These are phyloP conservation scores for Nicotiana rustica DNA, from an alignment of 305 asterid genomes.

Conservation along the genomic window DNA sequence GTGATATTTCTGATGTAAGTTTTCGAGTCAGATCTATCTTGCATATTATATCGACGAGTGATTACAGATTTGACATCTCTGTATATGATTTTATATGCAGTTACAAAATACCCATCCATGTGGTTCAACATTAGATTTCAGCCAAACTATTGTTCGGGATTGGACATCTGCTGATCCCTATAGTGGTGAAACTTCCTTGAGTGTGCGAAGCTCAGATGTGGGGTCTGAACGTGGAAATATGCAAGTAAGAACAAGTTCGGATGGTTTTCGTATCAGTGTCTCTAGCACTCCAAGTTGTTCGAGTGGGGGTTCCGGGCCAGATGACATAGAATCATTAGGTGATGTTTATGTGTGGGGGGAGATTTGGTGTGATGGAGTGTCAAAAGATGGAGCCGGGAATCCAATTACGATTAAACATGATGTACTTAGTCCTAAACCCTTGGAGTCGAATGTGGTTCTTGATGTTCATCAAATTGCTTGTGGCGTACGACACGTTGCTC, in stretches of 20 bases:
- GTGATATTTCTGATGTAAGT: slow-evolving; percentile 80
- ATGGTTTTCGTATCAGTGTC: slow-evolving; percentile 91
- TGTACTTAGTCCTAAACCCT: slow-evolving; percentile 70
- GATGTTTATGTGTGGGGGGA: slow-evolving; percentile 97
- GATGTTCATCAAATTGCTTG: slow-evolving; percentile 89
- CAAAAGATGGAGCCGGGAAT: slow-evolving; percentile 62
- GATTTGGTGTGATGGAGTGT: slow-evolving; percentile 79
- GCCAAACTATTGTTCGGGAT: slow-evolving; percentile 58
- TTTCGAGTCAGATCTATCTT: not conserved
- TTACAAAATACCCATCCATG: slow-evolving; percentile 54
- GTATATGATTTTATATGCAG: slow-evolving; percentile 53
- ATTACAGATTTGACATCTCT: slow-evolving; percentile 14
- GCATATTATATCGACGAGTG: not conserved
- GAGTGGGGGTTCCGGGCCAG: slow-evolving; percentile 83
- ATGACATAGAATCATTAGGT: slow-evolving; percentile 92
- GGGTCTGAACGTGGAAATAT: slow-evolving; percentile 73
- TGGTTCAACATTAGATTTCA: slow-evolving; percentile 61
- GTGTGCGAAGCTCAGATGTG: slow-evolving; percentile 74
- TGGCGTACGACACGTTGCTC: slow-evolving; percentile 87
- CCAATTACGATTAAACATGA: slow-evolving; percentile 64
- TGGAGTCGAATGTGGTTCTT: slow-evolving; percentile 80
- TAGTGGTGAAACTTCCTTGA: slow-evolving; percentile 44
- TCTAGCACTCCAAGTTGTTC: slow-evolving; percentile 95
- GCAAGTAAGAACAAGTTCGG: slow-evolving; percentile 81
- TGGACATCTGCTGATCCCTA: slow-evolving; percentile 59